Evolutionary conservation across 2,329 filamentous ascomycete genomes (phyloP).

Genomic region (Apiospora malaysiana): DNA sequence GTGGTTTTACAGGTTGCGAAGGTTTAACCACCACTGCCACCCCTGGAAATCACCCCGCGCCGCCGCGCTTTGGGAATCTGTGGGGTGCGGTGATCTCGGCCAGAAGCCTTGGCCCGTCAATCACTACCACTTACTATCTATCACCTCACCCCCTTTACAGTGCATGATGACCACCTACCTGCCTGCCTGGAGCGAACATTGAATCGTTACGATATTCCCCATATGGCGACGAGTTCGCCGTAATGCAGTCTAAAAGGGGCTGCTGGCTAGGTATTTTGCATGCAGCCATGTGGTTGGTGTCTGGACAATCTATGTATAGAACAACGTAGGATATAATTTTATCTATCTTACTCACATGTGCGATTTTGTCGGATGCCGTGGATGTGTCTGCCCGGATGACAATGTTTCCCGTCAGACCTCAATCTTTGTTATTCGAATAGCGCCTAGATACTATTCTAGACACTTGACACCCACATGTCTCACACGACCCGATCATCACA

Average conservation of each 20-base stretch:
- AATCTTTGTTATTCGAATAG: background rate
- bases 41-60: background rate
- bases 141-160: background rate
- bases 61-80: background rate
- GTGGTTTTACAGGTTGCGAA: background rate
- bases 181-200: background rate
- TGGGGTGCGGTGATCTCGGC: background rate
- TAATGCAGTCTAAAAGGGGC: background rate
- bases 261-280: background rate
- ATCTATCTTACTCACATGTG: background rate
- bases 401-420: background rate
- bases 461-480: background rate
- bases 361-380: background rate
- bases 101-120: background rate
- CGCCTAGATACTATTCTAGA: background rate
- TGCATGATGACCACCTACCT: background rate
- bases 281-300: background rate
- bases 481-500: background rate
- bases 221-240: background rate
- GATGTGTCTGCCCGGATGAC: background rate
- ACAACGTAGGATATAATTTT: background rate
- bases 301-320: too few species aligned
- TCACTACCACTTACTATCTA: background rate
- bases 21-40: background rate
- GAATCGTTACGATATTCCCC: background rate